A percentile compares a stretch with the other conserved stretches of the same genome.
These are phyloP conservation scores for Solanum boliviense DNA, from an alignment of 257 asterid species.

Conservation along the genomic window DNA sequence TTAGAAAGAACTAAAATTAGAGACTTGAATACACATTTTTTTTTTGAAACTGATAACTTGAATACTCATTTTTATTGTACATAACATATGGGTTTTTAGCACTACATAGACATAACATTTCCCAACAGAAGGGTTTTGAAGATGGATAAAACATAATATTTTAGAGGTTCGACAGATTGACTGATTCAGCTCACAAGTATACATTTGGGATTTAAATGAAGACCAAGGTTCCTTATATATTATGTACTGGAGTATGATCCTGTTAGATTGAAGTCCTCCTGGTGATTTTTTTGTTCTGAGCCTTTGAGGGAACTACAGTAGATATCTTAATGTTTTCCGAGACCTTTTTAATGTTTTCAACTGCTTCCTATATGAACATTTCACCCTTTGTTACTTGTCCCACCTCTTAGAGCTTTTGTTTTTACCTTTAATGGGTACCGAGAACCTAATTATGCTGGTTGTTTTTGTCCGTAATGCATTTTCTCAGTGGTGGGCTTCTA, in stretches of 20 bases:
- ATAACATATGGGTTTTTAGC: background rate
- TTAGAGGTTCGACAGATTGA: background rate
- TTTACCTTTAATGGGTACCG: background rate
- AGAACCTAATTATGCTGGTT: background rate
- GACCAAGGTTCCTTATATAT: background rate
- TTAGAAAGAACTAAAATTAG: background rate
- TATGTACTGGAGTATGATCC: background rate
- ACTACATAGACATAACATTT: background rate
- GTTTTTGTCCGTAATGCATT: background rate
- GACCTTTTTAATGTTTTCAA: background rate
- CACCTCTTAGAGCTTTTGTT: background rate
- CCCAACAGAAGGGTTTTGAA: background rate
- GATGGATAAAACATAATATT: background rate
- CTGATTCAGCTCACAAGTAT: background rate
- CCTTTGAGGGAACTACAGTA: background rate
- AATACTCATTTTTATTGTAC: background rate
- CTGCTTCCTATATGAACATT: background rate
- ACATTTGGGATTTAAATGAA: background rate
- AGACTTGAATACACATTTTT: background rate
- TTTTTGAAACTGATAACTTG: background rate
- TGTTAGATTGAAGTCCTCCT: background rate
- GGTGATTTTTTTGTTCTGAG: background rate
- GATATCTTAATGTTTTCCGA: background rate
- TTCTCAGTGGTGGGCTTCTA: background rate
- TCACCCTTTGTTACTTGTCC: background rate